phyloP scores from a whole-genome alignment of 345 rosid species.

The Schrenkiella parvula region DNA sequence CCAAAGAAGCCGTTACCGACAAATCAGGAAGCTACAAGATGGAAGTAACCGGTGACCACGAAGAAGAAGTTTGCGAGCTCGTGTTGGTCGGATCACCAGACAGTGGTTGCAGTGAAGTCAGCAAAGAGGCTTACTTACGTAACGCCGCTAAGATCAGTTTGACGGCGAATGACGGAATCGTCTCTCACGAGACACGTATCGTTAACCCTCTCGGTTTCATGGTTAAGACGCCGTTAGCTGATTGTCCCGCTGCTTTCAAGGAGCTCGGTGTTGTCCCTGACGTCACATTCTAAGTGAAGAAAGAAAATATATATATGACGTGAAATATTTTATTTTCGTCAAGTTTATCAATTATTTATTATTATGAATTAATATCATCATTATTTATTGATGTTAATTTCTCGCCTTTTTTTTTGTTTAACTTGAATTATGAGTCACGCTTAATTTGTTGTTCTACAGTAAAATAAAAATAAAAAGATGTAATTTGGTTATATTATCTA shows the following conservation, averaged over 20 bases:
- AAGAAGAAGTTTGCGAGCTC: constrained; percentile 57
- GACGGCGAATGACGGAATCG: constrained; percentile 51
- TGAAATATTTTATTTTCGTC: background rate
- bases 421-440: background rate
- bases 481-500: background rate
- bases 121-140: constrained; percentile 28
- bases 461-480: background rate
- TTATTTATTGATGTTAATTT: background rate
- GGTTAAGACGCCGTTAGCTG: constrained; percentile 41
- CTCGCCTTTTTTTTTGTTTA: background rate
- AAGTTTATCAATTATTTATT: background rate
- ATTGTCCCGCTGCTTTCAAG: constrained; percentile 45
- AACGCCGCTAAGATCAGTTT: constrained; percentile 46
- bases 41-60: constrained; percentile 53
- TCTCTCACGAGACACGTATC: constrained; percentile 32
- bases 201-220: constrained; percentile 66
- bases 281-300: constrained; percentile 17
- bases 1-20: constrained; percentile 42
- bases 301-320: background rate
- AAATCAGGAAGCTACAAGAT: constrained; percentile 41
- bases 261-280: constrained; percentile 49
- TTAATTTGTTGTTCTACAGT: background rate
- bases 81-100: constrained; percentile 39
- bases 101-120: constrained; percentile 44
- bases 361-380: constrained; percentile 3